Evolutionary conservation across 1,139 yeast genomes (phyloP).

Genomic region (Hansenula lynferdii): DNA sequence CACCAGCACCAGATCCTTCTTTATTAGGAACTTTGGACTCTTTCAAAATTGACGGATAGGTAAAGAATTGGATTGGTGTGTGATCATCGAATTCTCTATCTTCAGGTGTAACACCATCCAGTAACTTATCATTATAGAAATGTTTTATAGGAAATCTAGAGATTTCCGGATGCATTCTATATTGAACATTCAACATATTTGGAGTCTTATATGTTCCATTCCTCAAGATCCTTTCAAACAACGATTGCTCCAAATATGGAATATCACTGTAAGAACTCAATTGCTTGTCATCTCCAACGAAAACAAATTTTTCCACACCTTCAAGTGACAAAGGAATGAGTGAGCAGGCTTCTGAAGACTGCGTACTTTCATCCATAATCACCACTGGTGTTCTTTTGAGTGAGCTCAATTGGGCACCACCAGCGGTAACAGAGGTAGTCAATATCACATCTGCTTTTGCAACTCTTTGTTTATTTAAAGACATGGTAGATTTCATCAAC

Average conservation of each 20-base stretch:
- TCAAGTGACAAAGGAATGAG: slow-evolving; percentile 66
- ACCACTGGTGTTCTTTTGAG: slow-evolving; percentile 58
- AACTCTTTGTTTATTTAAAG: slow-evolving; percentile 43
- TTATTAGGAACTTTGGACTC: slow-evolving; percentile 44
- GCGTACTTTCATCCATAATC: slow-evolving; percentile 68
- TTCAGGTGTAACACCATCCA: slow-evolving; percentile 54
- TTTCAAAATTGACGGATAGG: slow-evolving; percentile 37
- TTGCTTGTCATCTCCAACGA: slow-evolving; percentile 70
- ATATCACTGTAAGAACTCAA: slow-evolving; percentile 60
- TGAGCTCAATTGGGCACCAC: slow-evolving; percentile 56
- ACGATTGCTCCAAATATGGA: slow-evolving; percentile 51
- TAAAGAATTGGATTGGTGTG: slow-evolving; percentile 51
- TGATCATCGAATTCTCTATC: slow-evolving; percentile 41
- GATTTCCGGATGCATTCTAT: slow-evolving; percentile 67
- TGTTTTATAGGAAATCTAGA: slow-evolving; percentile 49
- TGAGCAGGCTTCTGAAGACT: slow-evolving; percentile 67
- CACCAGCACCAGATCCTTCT: slow-evolving; percentile 33
- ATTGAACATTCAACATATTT: slow-evolving; percentile 67
- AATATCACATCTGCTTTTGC: slow-evolving; percentile 66
- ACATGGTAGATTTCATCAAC: slow-evolving; percentile 37
- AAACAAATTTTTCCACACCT: slow-evolving; percentile 61
- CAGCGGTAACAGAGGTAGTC: slow-evolving; percentile 69
- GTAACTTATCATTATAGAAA: slow-evolving; percentile 49
- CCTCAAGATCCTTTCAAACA: slow-evolving; percentile 53
- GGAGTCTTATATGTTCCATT: slow-evolving; percentile 56